Percentiles rank a stretch among this genome's conserved stretches.
Evolutionary conservation across 768 basidiomycete genomes (phyloP).

Genomic region (Pleurotus pulmonarius): DNA sequence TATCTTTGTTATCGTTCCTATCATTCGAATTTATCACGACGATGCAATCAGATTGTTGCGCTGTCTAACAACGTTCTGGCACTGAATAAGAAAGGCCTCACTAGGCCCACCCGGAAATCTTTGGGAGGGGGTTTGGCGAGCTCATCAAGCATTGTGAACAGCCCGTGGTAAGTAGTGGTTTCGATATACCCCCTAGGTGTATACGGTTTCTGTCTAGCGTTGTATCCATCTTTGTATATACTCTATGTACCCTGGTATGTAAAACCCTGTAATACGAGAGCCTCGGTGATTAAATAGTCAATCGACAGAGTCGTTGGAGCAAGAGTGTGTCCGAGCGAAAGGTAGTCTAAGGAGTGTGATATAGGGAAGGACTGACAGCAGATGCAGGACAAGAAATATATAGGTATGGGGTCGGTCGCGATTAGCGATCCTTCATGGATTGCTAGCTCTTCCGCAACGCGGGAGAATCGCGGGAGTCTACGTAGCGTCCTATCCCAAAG

Average conservation of each 20-base stretch:
- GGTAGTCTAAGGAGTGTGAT: background rate
- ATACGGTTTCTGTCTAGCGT: conserved; percentile 14
- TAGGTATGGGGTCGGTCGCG: background rate
- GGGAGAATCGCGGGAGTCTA: conserved; percentile 51
- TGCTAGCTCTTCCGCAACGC: background rate
- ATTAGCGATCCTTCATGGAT: background rate
- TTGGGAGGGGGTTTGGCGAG: conserved; percentile 44
- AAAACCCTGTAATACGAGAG: background rate
- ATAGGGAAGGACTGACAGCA: background rate
- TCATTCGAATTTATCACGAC: too few species aligned
- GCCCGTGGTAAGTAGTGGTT: conserved; percentile 43
- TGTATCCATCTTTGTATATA: conserved; percentile 16
- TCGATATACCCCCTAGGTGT: conserved; percentile 6
- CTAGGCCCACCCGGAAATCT: conserved; percentile 75
- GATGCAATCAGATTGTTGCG: conserved; percentile 76
- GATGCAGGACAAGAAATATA: background rate
- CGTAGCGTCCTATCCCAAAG: conserved; percentile 70
- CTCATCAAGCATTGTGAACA: conserved; percentile 65
- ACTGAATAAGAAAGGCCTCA: conserved; percentile 90
- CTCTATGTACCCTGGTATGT: background rate
- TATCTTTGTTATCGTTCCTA: background rate
- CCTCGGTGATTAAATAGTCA: too few species aligned
- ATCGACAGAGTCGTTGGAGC: too few species aligned
- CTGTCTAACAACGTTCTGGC: conserved; percentile 91
- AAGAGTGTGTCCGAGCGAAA: background rate